Base-by-base conservation (phyloP, 1,284 basidiomycete genomes). In the Cutaneotrichosporon mucoides region DNA sequence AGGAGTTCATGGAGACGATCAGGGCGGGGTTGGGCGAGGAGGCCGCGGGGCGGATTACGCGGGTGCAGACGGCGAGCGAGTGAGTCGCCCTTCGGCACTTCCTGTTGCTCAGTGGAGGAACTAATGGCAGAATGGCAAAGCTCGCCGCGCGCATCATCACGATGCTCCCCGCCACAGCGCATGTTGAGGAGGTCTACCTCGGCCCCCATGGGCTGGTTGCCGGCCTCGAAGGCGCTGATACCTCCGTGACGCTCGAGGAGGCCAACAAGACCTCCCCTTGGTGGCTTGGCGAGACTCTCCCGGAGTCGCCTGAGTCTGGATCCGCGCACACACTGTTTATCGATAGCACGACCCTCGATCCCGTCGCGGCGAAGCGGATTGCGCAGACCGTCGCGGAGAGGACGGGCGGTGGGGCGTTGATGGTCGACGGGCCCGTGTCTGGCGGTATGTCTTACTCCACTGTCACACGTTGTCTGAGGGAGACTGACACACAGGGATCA, bases 121-220 rank as follows among this genome's bases (percentile, higher is more conserved):
- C n/a, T n/a, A n/a, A n/a, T n/a, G n/a, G n/a, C 10, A 42, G 41
- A n/a, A 6, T 42, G 6, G 41, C 10, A 66, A 24, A 24, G 24
- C 24, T 24, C 5, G 77, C 78, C 9, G 68, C 73, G 0, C 78
- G 74, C 10, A 73, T 82, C 33, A 65, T 82, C 42, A 82, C 81
- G 3, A 79, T 80, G 77, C 68, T 82, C 1, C 81, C 81, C 0
- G 79, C 78, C 0, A 79, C 77, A 5, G 77, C 77, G 0, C 75
- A 79, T 54, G 78, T 80, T n/a, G 72, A 79, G 56, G 65, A 66
- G 12, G 77, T 79, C 5, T 80, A 79, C 65, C 71, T 79, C 4
- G 73, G 76, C 46, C 59, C 61, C 48, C 16, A 44, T 1, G 61
- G 59, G 7, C 52, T 61, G n/a, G 16, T 61, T 13, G 66, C 73